Evolutionary conservation across 495 filamentous ascomycete genomes (phyloP), one percentile per base, ranked within the genome.

Genomic region (Lasiosphaeria ovina): DNA sequence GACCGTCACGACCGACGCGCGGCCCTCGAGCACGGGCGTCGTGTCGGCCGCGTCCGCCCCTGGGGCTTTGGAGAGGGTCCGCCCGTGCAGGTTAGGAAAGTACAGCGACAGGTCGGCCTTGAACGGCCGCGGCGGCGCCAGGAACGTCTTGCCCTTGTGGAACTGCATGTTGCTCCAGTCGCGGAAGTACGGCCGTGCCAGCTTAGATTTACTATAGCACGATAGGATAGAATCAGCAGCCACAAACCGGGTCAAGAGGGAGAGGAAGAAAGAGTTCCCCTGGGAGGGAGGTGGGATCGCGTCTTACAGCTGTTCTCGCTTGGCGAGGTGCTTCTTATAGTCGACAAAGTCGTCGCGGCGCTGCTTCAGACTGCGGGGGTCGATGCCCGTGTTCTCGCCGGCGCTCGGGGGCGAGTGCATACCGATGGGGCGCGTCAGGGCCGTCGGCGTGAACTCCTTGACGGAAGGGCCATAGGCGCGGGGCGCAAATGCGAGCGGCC

Each of bases 1-100:
- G 5, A 98, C 72, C 65, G 81, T 85, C 17, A 98, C 90, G 60
- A 98, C 76, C 1, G 86, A 87, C 17, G 95, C 80, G 62, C 82
- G 86, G 53, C 87, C 90, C 56, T 79, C 74, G 44, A 98, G 77
- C 10, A 87, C 65, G 3, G 82, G 75, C 4, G 91, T 95, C 12
- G 92, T 96, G 74, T 95, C 83, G 54, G 69, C 79, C 73, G 24
- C 56, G 33, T 55, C 65, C 64, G 34, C 53, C 14, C 45, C 44
- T 68, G 75, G 63, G 68, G 66, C 54, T 69, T 80, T 66, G 8
- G 77, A 75, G 8, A 97, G 79, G 4, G 94, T 97, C 44, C 78
- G 78, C 4, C 94, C 94, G 66, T 80, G 76, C 47, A 99, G 75
- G 74, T 99, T 99, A 34, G 94, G 95, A 80, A 99, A 97, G 77